A percentile compares a stretch with the other conserved stretches of the same genome.
Conservation (phyloP, 2,329 filamentous ascomycete species). For the Aspergillus awamori region DNA sequence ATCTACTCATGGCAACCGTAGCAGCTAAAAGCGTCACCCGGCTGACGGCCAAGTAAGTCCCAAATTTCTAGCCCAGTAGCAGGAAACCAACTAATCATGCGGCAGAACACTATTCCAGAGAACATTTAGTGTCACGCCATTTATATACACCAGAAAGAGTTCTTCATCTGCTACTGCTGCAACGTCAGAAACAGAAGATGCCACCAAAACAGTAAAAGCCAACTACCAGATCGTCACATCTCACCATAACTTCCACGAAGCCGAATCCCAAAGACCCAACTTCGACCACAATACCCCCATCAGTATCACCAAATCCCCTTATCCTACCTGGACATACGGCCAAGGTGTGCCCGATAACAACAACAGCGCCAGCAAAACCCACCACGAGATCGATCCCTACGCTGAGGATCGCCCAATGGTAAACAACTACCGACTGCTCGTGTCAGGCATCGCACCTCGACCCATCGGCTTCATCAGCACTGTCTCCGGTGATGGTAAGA, state of each 20-base stretch:
- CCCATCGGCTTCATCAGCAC: slow-evolving; percentile 70
- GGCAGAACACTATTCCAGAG: background rate
- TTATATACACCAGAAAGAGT: background rate
- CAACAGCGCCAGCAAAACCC: slow-evolving; percentile 20
- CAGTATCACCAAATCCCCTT: slow-evolving; percentile 40
- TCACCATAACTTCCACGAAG: slow-evolving; percentile 30
- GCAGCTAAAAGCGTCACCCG: background rate
- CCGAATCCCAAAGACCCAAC: slow-evolving; percentile 38
- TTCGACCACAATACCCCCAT: slow-evolving; percentile 33
- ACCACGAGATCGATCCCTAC: slow-evolving; percentile 76
- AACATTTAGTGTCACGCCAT: background rate
- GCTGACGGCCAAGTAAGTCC: background rate
- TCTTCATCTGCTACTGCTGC: background rate
- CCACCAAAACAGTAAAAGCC: background rate
- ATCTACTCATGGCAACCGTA: background rate
- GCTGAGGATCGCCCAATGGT: slow-evolving; percentile 64
- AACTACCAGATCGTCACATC: slow-evolving; percentile 27
- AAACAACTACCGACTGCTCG: slow-evolving; percentile 88
- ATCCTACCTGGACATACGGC: slow-evolving; percentile 36
- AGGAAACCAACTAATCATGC: background rate
- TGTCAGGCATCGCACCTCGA: slow-evolving; percentile 76
- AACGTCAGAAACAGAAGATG: no score
- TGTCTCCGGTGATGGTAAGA: slow-evolving; percentile 60
- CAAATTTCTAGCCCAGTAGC: background rate
- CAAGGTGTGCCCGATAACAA: slow-evolving; percentile 23